Conservation (phyloP, 2,329 filamentous ascomycete genomes). For the Verticillium dahliae region DNA sequence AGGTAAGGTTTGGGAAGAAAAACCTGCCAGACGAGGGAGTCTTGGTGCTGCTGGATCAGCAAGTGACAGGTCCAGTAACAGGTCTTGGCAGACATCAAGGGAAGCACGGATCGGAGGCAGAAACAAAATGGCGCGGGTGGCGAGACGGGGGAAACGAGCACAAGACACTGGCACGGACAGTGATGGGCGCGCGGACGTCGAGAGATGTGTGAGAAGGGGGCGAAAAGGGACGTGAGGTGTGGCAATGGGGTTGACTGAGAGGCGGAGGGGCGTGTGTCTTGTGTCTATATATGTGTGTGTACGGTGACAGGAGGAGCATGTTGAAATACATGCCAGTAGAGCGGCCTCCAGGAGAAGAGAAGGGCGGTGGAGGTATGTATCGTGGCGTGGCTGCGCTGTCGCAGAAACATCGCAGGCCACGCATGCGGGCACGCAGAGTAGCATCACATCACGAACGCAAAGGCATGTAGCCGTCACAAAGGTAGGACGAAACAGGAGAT, state of each 20-base stretch:
- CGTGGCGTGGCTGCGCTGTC: background rate
- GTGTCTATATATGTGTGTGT: background rate
- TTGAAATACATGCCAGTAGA: background rate
- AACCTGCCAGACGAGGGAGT: too few species aligned
- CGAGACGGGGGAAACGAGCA: background rate
- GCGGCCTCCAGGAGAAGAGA: background rate
- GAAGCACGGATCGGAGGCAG: background rate
- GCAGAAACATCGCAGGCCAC: background rate
- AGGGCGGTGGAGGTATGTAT: background rate
- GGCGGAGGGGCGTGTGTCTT: background rate
- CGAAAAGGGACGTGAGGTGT: background rate
- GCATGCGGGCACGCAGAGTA: background rate
- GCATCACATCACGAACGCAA: background rate
- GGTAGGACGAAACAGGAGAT: conserved; percentile 1
- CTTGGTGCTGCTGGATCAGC: too few species aligned
- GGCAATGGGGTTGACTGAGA: background rate
- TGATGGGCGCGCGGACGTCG: background rate
- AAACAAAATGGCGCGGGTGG: background rate
- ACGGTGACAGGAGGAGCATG: background rate
- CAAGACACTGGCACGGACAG: background rate
- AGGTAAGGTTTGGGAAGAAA: too few species aligned
- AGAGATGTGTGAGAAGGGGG: background rate
- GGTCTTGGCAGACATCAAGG: background rate
- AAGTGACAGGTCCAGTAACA: too few species aligned
- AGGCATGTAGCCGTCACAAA: background rate